Percentiles rank a stretch among this genome's conserved stretches.
phyloP scores from a whole-genome alignment of 768 basidiomycete species.

The Lactifluus hygrophoroides region DNA sequence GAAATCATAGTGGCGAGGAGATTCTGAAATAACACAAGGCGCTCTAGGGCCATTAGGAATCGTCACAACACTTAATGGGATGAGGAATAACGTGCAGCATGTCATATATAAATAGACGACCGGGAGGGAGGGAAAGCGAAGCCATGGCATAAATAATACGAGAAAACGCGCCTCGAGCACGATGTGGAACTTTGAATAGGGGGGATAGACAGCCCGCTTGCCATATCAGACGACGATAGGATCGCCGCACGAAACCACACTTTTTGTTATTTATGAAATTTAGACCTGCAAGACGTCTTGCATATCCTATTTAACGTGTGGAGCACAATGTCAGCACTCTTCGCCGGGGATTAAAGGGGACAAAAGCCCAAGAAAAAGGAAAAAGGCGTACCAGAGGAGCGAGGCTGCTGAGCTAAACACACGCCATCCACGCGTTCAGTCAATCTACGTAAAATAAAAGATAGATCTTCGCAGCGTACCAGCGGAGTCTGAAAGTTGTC shows the following conservation, averaged over 20 bases:
- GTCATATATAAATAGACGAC: not conserved
- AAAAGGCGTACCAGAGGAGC: conserved; percentile 9
- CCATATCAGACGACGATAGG: not conserved
- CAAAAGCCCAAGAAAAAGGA: not conserved
- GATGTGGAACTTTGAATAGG: not conserved
- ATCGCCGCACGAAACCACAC: not conserved
- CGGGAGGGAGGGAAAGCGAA: too few species aligned
- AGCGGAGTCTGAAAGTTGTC: conserved; percentile 18
- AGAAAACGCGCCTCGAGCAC: not conserved
- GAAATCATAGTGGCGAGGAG: not conserved
- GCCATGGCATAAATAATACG: not conserved
- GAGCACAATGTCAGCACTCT: not conserved
- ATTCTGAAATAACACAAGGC: not conserved
- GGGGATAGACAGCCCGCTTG: not conserved
- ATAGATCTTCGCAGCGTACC: conserved; percentile 4
- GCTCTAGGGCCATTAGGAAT: not conserved
- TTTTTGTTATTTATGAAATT: not conserved
- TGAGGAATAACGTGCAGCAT: not conserved
- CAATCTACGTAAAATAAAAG: not conserved
- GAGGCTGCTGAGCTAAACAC: conserved; percentile 17
- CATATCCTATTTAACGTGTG: conserved; percentile 1
- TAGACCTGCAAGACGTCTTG: conserved; percentile 7
- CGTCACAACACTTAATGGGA: not conserved
- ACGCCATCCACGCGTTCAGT: not conserved
- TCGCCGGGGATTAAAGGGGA: not conserved